Base-by-base conservation (phyloP, 139 green algal genomes). In the Chlorella vulgaris region DNA sequence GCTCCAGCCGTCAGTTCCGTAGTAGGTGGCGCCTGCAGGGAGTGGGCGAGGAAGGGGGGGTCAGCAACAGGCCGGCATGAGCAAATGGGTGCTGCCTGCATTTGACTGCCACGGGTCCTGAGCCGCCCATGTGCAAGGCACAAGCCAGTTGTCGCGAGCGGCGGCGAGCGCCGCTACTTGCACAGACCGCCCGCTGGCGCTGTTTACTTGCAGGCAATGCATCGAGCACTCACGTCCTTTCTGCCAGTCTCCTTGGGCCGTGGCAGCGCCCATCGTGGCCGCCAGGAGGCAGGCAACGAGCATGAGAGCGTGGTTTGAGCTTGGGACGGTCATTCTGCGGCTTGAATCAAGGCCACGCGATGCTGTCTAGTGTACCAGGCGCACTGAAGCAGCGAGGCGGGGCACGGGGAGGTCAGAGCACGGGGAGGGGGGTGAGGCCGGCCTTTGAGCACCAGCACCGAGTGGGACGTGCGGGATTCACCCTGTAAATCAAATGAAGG, bases 1-100 rank as follows among this genome's bases (percentile, higher is more conserved):
- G 51, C 33, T 68, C 71, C 71, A 78, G 50, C 71, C 71, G 33
- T 78, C 71, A 4, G 50, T 47, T 33, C 71, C 71, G 35, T 78
- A 78, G 24, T 47, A 78, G 71, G 51, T 78, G 50, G 51, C 71
- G 8, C 71, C 51, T 78, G 71, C 51, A 68, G 51, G 33, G 35
- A 51, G 51, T 33, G 33, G 2, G 53, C 40, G 10, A 26, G 28
- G 10, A 3, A 36, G 28, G 7, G 33, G 10, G 29, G 13, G 29
- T 26, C 22, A 19, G 69, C 39, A 33, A 21, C 13, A 24, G 21
- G 38, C 5, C 55, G 5, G 55, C 22, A 65, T 58, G 47, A 58
- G 47, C 47, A 58, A 58, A 15, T 10, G 10, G 47, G 15, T 58
- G 15, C 63, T 71, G 7, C 28, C 18, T 3, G 4, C 19, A 28